Conservation (phyloP, 331 rosid species). For the Acacia concinna region DNA sequence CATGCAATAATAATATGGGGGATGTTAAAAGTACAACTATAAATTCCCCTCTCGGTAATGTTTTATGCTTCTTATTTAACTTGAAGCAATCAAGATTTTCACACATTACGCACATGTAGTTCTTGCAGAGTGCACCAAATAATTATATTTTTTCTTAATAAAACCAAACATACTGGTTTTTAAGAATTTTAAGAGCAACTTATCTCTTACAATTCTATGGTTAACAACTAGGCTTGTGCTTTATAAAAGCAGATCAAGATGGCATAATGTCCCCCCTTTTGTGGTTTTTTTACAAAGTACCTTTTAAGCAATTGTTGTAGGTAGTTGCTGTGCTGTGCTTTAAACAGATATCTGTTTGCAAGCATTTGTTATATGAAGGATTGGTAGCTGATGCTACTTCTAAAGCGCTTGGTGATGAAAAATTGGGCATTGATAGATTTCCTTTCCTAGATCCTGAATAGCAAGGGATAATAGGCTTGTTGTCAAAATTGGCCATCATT, state of each 20-base stretch:
- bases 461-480: constrained; percentile 35
- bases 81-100: constrained; percentile 22
- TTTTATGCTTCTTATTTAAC: constrained; percentile 13
- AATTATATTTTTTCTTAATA: not conserved
- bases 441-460: constrained; percentile 31
- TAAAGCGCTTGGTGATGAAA: constrained; percentile 29
- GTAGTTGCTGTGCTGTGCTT: constrained; percentile 32
- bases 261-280: constrained; percentile 20
- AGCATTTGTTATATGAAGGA: constrained; percentile 37
- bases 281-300: constrained; percentile 21
- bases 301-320: constrained; percentile 29
- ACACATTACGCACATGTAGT: not conserved
- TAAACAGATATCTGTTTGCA: constrained; percentile 31
- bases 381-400: constrained; percentile 38
- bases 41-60: constrained; percentile 48
- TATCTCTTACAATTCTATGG: not conserved
- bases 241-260: constrained; percentile 21
- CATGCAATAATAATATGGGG: constrained; percentile 34
- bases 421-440: constrained; percentile 38
- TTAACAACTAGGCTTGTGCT: constrained; percentile 14
- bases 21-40: constrained; percentile 36
- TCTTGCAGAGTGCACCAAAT: constrained; percentile 15
- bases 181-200: not conserved
- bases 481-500: constrained; percentile 35
- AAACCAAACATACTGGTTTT: not conserved